Conservation (phyloP, 106 monocot genomes). For the Hemerocallis citrina region DNA sequence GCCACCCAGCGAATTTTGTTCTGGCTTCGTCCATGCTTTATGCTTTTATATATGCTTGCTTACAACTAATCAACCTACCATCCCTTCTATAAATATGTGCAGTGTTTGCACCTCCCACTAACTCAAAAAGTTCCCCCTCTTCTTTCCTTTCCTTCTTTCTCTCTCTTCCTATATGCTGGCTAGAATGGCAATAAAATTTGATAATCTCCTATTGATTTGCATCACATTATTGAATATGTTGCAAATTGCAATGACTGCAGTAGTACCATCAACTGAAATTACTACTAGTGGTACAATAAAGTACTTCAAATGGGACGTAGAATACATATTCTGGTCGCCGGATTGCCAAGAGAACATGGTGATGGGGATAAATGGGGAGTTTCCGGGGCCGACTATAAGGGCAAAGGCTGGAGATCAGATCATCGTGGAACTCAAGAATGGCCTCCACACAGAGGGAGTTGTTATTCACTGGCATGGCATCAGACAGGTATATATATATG, state of each 20-base stretch:
- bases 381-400: slow-evolving; percentile 74
- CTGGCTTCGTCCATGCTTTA: too few relatives aligned
- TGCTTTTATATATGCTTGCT: too few relatives aligned
- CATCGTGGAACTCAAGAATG: slow-evolving; percentile 64
- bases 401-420: slow-evolving; percentile 69
- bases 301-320: slow-evolving; percentile 64
- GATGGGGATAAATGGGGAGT: slow-evolving; percentile 69
- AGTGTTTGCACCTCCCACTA: not conserved
- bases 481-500: too few relatives aligned
- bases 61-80: too few relatives aligned
- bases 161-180: not conserved
- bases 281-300: too few relatives aligned
- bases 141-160: not conserved
- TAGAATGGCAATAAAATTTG: not conserved
- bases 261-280: too few relatives aligned
- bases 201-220: not conserved
- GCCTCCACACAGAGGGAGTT: slow-evolving; percentile 67
- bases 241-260: slow-evolving; percentile 8
- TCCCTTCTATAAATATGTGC: not conserved
- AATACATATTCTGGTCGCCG: slow-evolving; percentile 56
- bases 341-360: slow-evolving; percentile 57
- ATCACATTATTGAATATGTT: not conserved
- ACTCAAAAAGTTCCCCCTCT: not conserved
- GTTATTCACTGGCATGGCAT: slow-evolving; percentile 95
- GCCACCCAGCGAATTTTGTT: too few relatives aligned